A percentile compares a stretch with the other conserved stretches of the same genome.
Evolutionary conservation across 192 early-diverging fungal genomes (phyloP).

Genomic region (Linnemannia zychae): DNA sequence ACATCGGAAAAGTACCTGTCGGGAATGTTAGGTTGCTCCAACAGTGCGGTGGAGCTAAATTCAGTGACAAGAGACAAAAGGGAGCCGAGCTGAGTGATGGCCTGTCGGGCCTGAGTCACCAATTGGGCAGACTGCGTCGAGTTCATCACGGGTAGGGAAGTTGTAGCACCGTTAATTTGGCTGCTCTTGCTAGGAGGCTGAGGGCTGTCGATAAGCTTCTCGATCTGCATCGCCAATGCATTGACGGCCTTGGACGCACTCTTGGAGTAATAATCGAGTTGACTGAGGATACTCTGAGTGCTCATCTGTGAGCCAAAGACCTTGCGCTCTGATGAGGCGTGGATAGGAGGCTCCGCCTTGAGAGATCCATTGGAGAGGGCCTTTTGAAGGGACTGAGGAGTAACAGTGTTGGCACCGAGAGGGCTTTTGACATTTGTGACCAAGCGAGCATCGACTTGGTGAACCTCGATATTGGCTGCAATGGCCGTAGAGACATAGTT

Average conservation of each 20-base stretch:
- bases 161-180: slow-evolving; percentile 11
- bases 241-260: slow-evolving; percentile 52
- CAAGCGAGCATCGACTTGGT: slow-evolving; percentile 50
- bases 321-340: slow-evolving; percentile 23
- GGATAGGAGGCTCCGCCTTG: slow-evolving; percentile 11
- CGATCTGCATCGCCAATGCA: slow-evolving; percentile 43
- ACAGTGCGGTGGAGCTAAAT: slow-evolving; percentile 43
- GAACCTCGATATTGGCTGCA: slow-evolving; percentile 40
- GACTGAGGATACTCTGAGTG: slow-evolving; percentile 47
- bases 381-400: slow-evolving; percentile 6
- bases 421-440: slow-evolving; percentile 50
- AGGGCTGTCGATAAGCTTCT: slow-evolving; percentile 47
- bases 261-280: slow-evolving; percentile 56
- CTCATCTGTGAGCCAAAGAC: slow-evolving; percentile 50
- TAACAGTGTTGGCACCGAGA: slow-evolving; percentile 7
- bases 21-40: slow-evolving; percentile 33
- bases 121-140: slow-evolving; percentile 54
- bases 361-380: slow-evolving; percentile 36
- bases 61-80: slow-evolving; percentile 55
- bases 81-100: slow-evolving; percentile 56
- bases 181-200: neutral
- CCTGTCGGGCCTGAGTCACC: slow-evolving; percentile 54
- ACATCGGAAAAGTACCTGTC: slow-evolving; percentile 61
- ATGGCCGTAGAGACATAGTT: slow-evolving; percentile 67
- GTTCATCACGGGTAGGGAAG: slow-evolving; percentile 44